A percentile compares a stretch with the other conserved stretches of the same genome.
Evolutionary conservation across 345 rosid genomes (phyloP).

Genomic region (Mangifera indica): DNA sequence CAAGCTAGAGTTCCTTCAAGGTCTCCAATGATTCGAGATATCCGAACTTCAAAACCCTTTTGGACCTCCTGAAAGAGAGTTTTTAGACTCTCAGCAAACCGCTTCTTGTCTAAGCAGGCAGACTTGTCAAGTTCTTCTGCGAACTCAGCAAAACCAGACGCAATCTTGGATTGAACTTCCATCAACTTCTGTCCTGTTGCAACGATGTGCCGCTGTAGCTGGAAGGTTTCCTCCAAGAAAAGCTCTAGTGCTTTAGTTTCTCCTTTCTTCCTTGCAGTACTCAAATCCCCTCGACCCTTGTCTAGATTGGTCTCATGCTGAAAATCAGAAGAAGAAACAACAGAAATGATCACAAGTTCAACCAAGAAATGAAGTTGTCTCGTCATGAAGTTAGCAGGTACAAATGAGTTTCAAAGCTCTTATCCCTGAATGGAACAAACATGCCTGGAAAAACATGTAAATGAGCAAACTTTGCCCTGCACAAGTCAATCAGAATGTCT

Average conservation of each 20-base stretch:
- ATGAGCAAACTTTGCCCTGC: background rate
- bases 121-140: constrained; percentile 47
- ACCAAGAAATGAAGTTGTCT: background rate
- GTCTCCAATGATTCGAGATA: constrained; percentile 82
- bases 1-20: constrained; percentile 86
- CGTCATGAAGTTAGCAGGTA: background rate
- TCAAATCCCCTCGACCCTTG: constrained; percentile 27
- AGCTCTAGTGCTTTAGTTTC: constrained; percentile 59
- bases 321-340: background rate
- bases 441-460: background rate
- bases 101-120: constrained; percentile 55
- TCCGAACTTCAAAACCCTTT: constrained; percentile 86
- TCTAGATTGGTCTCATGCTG: constrained; percentile 60
- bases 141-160: constrained; percentile 47
- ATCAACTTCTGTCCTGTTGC: constrained; percentile 79
- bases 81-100: constrained; percentile 62
- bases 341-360: constrained; percentile 6
- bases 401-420: background rate
- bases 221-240: constrained; percentile 84
- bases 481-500: background rate
- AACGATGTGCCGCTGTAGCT: constrained; percentile 78
- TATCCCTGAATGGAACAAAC: background rate
- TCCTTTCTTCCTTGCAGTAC: constrained; percentile 32
- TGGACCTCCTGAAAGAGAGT: constrained; percentile 78
- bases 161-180: constrained; percentile 74